These are phyloP conservation scores for Paecilomyces formosus DNA, from an alignment of 2,329 filamentous ascomycete genomes.

Conservation along the genomic window DNA sequence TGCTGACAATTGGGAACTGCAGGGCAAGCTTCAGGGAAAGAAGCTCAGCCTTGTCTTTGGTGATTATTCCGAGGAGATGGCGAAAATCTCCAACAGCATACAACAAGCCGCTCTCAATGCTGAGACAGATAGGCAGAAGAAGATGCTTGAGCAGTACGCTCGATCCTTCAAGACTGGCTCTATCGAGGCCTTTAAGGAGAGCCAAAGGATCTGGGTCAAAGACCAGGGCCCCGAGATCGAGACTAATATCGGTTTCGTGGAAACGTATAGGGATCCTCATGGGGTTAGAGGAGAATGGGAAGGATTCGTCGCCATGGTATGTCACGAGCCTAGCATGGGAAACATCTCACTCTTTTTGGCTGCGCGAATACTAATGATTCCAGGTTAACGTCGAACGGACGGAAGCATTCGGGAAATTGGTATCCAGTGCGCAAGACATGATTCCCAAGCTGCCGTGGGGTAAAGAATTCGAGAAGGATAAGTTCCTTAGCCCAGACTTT, in stretches of 20 bases:
- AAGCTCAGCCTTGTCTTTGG: conserved; percentile 66
- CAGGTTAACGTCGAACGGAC: conserved; percentile 81
- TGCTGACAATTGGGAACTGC: conserved; percentile 53
- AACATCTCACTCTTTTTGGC: not conserved
- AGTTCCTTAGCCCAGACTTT: conserved; percentile 91
- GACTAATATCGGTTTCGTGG: conserved; percentile 75
- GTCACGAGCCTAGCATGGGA: conserved; percentile 6
- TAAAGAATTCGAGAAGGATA: conserved; percentile 88
- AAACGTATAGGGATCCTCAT: conserved; percentile 77
- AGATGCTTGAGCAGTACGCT: conserved; percentile 67
- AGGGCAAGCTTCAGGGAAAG: conserved; percentile 57
- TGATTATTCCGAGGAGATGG: conserved; percentile 67
- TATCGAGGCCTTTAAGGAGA: conserved; percentile 70
- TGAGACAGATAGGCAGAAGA: conserved; percentile 65
- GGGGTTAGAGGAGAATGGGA: conserved; percentile 80
- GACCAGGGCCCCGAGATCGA: conserved; percentile 76
- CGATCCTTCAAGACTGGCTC: conserved; percentile 69
- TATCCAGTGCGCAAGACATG: conserved; percentile 69
- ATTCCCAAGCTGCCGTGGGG: conserved; percentile 88
- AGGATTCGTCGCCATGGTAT: conserved; percentile 63
- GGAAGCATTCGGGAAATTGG: conserved; percentile 75
- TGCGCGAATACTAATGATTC: conserved; percentile 23
- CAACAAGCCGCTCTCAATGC: conserved; percentile 61
- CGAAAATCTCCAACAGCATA: conserved; percentile 56
- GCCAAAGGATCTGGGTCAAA: conserved; percentile 73